These are phyloP conservation scores for Spiraea crenata DNA, from an alignment of 331 rosid genomes.

Conservation along the genomic window DNA sequence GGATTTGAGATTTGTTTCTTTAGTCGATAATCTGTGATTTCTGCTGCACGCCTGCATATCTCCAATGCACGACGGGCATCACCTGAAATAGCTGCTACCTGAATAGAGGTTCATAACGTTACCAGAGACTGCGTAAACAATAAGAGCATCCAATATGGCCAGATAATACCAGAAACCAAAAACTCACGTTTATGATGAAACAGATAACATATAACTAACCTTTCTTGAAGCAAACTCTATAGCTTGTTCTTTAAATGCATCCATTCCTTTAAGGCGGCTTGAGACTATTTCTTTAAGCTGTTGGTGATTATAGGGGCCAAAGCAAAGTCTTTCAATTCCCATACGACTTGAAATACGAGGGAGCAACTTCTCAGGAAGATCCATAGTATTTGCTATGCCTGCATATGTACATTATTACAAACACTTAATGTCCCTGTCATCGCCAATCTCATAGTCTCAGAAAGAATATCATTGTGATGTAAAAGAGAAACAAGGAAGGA, in stretches of 20 bases:
- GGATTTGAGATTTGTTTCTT: constrained; percentile 50
- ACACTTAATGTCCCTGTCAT: constrained; percentile 19
- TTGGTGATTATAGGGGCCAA: constrained; percentile 87
- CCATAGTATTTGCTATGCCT: constrained; percentile 99
- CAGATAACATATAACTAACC: neutral
- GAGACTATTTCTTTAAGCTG: constrained; percentile 94
- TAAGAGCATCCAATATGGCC: constrained; percentile 22
- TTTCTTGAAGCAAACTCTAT: constrained; percentile 12
- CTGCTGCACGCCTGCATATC: constrained; percentile 96
- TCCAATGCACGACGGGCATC: constrained; percentile 97
- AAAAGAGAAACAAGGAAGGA: constrained; percentile 3
- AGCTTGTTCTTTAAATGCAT: constrained; percentile 42
- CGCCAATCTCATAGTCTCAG: constrained; percentile 13
- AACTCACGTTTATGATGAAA: neutral
- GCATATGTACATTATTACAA: constrained; percentile 30
- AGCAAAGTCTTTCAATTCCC: constrained; percentile 97
- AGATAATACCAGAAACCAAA: neutral
- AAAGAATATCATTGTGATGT: neutral
- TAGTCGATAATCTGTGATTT: constrained; percentile 68
- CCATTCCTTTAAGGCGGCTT: constrained; percentile 77
- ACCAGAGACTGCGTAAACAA: neutral
- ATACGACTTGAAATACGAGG: constrained; percentile 98
- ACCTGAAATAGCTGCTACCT: constrained; percentile 98
- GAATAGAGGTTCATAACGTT: constrained; percentile 28
- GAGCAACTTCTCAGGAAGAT: constrained; percentile 98